Evolutionary conservation across 768 basidiomycete genomes (phyloP).

Genomic region (Lepiota subincarnata): DNA sequence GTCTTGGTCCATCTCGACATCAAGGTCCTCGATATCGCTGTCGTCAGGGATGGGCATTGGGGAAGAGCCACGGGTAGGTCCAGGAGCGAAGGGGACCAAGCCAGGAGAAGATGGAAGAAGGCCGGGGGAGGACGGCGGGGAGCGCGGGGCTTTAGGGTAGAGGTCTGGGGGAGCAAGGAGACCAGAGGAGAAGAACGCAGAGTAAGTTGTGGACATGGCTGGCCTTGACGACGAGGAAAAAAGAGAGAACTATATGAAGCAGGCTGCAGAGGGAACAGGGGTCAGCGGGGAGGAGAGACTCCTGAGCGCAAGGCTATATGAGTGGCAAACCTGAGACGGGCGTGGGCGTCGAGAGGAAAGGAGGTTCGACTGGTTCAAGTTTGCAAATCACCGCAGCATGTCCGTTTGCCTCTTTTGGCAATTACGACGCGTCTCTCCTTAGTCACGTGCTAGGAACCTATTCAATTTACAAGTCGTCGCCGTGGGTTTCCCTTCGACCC

Average conservation of each 20-base stretch:
- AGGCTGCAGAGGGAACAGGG: background rate
- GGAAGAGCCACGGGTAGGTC: background rate
- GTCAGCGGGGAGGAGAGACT: background rate
- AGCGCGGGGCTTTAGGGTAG: slow-evolving; percentile 12
- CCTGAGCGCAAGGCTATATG: too few relatives aligned
- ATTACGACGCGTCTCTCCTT: background rate
- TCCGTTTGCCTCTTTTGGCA: background rate
- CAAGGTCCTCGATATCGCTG: slow-evolving; percentile 17
- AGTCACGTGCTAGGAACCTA: background rate
- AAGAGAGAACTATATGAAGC: too few relatives aligned
- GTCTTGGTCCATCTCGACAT: slow-evolving; percentile 19
- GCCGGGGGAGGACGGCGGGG: slow-evolving; percentile 20
- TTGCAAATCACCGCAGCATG: background rate
- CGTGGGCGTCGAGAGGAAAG: background rate
- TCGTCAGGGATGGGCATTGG: slow-evolving; percentile 10
- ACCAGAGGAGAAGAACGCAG: slow-evolving; percentile 68
- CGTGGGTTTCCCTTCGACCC: too few relatives aligned
- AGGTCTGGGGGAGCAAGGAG: slow-evolving; percentile 48
- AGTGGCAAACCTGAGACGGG: too few relatives aligned
- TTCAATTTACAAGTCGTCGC: too few relatives aligned
- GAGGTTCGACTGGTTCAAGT: background rate
- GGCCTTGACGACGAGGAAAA: background rate
- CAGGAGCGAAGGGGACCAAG: slow-evolving; percentile 4
- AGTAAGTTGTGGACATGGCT: slow-evolving; percentile 39
- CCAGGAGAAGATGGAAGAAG: slow-evolving; percentile 20